Evolutionary conservation across 495 filamentous ascomycete species (phyloP).

Genomic region (Hamigera avellanea): DNA sequence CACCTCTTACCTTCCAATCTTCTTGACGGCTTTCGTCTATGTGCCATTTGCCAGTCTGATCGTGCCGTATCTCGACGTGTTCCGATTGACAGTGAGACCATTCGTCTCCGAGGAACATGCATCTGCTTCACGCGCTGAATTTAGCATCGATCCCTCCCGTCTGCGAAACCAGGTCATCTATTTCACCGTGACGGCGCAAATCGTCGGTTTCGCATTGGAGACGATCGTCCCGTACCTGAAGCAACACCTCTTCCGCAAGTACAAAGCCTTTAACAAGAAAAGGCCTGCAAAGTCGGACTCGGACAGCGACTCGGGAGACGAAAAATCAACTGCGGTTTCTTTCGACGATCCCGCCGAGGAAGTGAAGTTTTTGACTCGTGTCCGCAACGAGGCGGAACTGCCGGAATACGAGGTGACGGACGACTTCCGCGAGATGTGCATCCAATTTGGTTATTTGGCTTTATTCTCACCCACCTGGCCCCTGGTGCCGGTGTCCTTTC

Average conservation of each 20-base stretch:
- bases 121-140: constrained; percentile 43
- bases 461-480: constrained; percentile 94
- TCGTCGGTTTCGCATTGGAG: constrained; percentile 79
- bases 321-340: constrained; percentile 7
- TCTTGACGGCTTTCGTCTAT: constrained; percentile 93
- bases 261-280: constrained; percentile 45
- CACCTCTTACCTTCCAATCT: constrained; percentile 85
- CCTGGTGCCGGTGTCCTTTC: constrained; percentile 73
- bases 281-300: constrained; percentile 14
- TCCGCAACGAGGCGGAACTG: constrained; percentile 79
- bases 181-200: constrained; percentile 91
- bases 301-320: constrained; percentile 11
- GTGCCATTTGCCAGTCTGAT: constrained; percentile 84
- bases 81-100: constrained; percentile 62
- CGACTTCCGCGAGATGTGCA: constrained; percentile 89
- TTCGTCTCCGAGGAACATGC: constrained; percentile 64
- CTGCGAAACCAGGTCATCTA: constrained; percentile 92
- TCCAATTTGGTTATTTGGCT: constrained; percentile 90
- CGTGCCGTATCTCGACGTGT: constrained; percentile 82
- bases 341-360: constrained; percentile 57
- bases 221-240: constrained; percentile 78
- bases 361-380: constrained; percentile 61
- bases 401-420: constrained; percentile 75
- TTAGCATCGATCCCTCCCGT: constrained; percentile 74
- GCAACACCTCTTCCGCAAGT: constrained; percentile 58